A percentile compares a stretch with the other conserved stretches of the same genome.
Evolutionary conservation across 257 asterid genomes (phyloP).

Genomic region (Echites panduratus): DNA sequence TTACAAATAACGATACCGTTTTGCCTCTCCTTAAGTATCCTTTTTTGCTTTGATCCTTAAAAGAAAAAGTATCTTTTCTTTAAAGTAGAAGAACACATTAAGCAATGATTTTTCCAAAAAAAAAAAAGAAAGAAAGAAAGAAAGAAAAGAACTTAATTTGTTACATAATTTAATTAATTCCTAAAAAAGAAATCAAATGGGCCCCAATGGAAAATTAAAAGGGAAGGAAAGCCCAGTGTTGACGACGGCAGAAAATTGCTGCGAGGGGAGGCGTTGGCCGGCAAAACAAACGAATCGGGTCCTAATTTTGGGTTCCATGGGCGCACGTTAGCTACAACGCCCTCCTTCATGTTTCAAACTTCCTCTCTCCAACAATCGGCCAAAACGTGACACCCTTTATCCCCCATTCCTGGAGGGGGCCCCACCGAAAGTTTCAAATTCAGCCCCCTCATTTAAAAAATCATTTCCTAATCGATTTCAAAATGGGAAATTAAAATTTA

Average conservation of each 20-base stretch:
- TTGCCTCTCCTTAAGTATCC: too few species aligned
- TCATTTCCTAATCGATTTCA: conserved; percentile 13
- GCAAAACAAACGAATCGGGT: conserved; percentile 9
- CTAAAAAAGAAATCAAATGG: neutral
- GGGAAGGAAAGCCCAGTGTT: neutral
- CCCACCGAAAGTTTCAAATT: conserved; percentile 25
- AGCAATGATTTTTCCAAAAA: neutral
- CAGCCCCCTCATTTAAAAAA: conserved; percentile 4
- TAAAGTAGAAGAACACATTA: neutral
- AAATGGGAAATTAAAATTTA: neutral
- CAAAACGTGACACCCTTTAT: conserved; percentile 25
- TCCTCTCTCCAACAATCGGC: conserved; percentile 2
- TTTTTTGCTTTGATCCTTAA: too few species aligned
- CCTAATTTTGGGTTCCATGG: conserved; percentile 27
- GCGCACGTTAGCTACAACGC: conserved; percentile 34
- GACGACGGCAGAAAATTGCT: neutral
- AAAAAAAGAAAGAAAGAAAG: neutral
- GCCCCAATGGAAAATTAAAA: neutral
- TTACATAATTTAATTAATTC: neutral
- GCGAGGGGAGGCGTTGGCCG: neutral
- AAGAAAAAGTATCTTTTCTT: neutral
- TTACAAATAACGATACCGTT: too few species aligned
- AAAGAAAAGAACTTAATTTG: neutral
- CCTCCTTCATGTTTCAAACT: conserved; percentile 33
- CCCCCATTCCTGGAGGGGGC: neutral